phyloP scores from a whole-genome alignment of 148 eudicot genomes.

The Nyssa sinensis region DNA sequence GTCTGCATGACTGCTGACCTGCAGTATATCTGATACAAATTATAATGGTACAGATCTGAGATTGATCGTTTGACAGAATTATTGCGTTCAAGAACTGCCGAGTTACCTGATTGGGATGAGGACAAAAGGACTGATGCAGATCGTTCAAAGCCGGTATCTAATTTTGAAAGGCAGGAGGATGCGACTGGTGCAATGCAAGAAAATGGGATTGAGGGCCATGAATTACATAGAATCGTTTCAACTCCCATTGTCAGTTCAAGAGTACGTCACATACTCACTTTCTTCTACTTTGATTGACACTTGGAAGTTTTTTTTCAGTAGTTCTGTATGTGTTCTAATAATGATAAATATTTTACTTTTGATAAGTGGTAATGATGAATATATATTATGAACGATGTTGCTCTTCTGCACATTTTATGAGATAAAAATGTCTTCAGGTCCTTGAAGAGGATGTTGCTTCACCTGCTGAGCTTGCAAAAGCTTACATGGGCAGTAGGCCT shows the following conservation, averaged over 20 bases:
- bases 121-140: conserved; percentile 28
- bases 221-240: conserved; percentile 22
- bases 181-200: conserved; percentile 25
- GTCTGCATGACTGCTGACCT: not conserved
- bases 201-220: conserved; percentile 23
- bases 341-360: too few species aligned
- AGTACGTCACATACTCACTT: conserved; percentile 30
- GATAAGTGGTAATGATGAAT: too few species aligned
- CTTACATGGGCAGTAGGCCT: conserved; percentile 80
- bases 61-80: conserved; percentile 60
- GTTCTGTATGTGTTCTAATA: not conserved
- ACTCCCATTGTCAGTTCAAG: conserved; percentile 48
- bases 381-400: too few species aligned
- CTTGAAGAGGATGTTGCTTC: conserved; percentile 66
- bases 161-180: conserved; percentile 24
- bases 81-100: conserved; percentile 51
- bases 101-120: conserved; percentile 29
- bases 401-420: not conserved
- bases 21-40: conserved; percentile 9
- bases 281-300: not conserved
- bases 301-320: not conserved
- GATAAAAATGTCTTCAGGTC: conserved; percentile 35
- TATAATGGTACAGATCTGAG: conserved; percentile 53
- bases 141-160: conserved; percentile 26
- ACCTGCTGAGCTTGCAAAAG: conserved; percentile 96